Percentiles rank a stretch among this genome's conserved stretches.
phyloP scores from a whole-genome alignment of 257 asterid species.

The Coffea canephora region DNA sequence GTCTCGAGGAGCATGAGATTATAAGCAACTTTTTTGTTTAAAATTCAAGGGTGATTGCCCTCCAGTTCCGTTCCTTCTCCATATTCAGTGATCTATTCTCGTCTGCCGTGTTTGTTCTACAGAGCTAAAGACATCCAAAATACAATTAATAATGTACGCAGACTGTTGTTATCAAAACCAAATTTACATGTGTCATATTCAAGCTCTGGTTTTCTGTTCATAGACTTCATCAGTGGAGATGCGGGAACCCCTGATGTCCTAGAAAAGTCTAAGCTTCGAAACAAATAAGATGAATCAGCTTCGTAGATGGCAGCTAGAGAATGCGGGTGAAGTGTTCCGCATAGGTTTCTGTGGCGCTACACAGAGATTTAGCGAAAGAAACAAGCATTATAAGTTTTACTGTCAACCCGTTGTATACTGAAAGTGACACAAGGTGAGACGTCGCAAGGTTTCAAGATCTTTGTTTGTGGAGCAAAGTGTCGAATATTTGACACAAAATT shows the following conservation, averaged over 20 bases:
- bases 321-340: constrained; percentile 25
- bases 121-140: background rate
- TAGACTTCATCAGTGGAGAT: constrained; percentile 20
- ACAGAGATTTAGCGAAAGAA: constrained; percentile 5
- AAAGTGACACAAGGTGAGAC: constrained; percentile 18
- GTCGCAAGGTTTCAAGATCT: constrained; percentile 8
- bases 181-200: constrained; percentile 20
- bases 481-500: background rate
- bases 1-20: too few species aligned
- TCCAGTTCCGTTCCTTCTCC: background rate
- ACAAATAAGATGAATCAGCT: constrained; percentile 28
- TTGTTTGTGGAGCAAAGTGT: background rate
- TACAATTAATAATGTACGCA: background rate
- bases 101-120: background rate
- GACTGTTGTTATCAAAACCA: background rate
- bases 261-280: constrained; percentile 17
- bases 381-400: background rate
- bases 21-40: too few species aligned
- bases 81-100: background rate
- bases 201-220: constrained; percentile 6
- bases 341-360: constrained; percentile 10
- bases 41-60: too few species aligned
- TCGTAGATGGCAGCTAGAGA: constrained; percentile 11
- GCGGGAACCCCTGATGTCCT: constrained; percentile 34
- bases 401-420: background rate